Base-by-base conservation (phyloP, 1,284 basidiomycete species). In the Naganishia sp. region DNA sequence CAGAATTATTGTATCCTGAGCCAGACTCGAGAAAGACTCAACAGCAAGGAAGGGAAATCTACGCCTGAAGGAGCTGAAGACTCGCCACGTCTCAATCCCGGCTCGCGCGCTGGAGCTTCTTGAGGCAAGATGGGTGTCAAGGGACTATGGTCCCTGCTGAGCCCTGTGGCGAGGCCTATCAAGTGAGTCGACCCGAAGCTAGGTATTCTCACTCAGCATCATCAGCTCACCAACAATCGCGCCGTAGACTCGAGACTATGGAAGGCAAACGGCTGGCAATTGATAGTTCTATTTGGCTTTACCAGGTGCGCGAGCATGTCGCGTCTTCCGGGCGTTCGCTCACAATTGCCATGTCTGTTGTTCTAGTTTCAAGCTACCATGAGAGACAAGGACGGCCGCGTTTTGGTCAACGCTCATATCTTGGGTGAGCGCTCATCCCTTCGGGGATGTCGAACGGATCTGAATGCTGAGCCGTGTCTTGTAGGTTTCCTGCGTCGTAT, bases 251-350 rank as follows among this genome's bases (percentile, higher is more conserved):
- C 64, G 94, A 97, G 80, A 92, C 89, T 1, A 85, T 94, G 78
- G 92, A 94, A 74, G 91, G 92, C 31, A 94, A 93, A 77, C 82
- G 87, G 4, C 86, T 97, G 81, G 94, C 94, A 0, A 98, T 99
- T 70, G 96, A 99, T 81, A 97, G 94, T 3, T 97, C 93, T 70
- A 97, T 99, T 72, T 99, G 96, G 96, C 88, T 99, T 68, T 99
- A 99, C 64, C 80, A 81, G 68, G 79, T 79, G 31, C 10, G 65
- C 53, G n/a, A 36, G 16, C 18, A 5, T 31, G 21, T 57, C 25
- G 2, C 28, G n/a, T 33, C 36, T 11, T n/a, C 11, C 11, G 10
- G 0, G 9, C 21, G 23, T 33, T 42, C 10, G 25, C 6, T 31
- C 52, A 36, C 64, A 4, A 55, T 28, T 15, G 43, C 2, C 9